Base-by-base conservation (phyloP, 2,329 filamentous ascomycete genomes). In the Chaetomiaceae sp. region DNA sequence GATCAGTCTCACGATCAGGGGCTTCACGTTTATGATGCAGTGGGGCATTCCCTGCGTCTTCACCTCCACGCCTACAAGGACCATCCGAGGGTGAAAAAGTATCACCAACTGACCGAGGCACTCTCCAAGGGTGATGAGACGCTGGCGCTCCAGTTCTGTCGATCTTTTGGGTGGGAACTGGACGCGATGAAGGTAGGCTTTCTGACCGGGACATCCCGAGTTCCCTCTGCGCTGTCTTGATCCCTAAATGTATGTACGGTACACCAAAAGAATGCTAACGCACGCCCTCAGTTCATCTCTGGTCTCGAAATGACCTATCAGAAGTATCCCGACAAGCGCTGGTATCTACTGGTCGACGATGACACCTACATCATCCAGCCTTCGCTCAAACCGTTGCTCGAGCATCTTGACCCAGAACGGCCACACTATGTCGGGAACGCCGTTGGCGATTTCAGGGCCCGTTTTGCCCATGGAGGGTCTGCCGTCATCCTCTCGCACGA, bases 271-370 rank as follows among this genome's bases (percentile, higher is more conserved):
- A n/a, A n/a, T n/a, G 25, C 46, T 32, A 14, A 37, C 50, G 2
- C 5, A 41, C 13, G 1, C 16, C 13, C n/a, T n/a, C 54, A 81
- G 78, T 80, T 80, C 61, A 73, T 81, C 47, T 73, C 77, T 36
- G 75, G 77, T 38, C 73, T 82, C 58, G 76, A 81, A 58, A 71
- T 78, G 55, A 69, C 75, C 18, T 79, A 75, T 67, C 65, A 69
- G 34, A 69, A 66, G 14, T 69, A 80, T 62, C 79, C 78, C 0
- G 64, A 70, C 55, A 82, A 81, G 67, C 79, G 79, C 62, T 82
- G 79, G 79, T 82, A 81, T 61, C 64, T 81, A 56, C 74, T 82
- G 57, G 65, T 79, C 13, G 79, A 82, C 64, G 79, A 82, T 64
- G 79, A 82, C 62, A 82, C 77, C 1, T 82, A 75, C 61, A 63